Evolutionary conservation across 768 basidiomycete genomes (phyloP), one percentile per base, ranked within the genome.

Genomic region (button mushroom (Agaricus bisporus)): DNA sequence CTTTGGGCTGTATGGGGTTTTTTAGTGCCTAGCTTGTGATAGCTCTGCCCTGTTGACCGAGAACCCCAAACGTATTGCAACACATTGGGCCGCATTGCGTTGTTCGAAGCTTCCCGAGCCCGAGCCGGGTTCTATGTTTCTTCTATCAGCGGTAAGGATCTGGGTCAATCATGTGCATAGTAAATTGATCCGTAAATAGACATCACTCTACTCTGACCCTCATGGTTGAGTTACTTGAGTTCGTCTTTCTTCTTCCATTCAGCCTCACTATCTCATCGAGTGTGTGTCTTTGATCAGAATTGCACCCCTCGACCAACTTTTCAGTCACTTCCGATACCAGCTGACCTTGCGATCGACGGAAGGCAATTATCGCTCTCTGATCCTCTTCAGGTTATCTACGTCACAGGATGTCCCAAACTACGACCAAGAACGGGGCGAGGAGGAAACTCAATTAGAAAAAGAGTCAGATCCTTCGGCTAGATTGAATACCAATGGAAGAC

Each of bases 321-420:
- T 77, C 35, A 76, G 75, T 10, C 83, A 86, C 62, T 80, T 76
- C 32, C 78, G 84, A 7, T 86, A 79, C 61, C 72, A 80, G 44
- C 63, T 84, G 11, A 83, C 78, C 0, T 68, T 85, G 14, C 76
- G 83, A n/a, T 83, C 83, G 1, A 68, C 74, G 41, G 72, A 79
- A 55, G 80, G 80, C 35, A 65, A 64, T 26, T 85, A 86, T 58
- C 81, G 81, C 60, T 77, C 82, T 3, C 68, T 86, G 18, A 82
- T 86, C 38, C 69, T 86, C 26, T 88, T 88, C 64, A 76, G 84
- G 29, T 72, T 88, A 2, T 72, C 81, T 1, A 61, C 75, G 17
- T 64, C 59, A 36, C 51, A 56, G 7, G 60, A 60, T 9, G 44
- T 12, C 9, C n/a, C 56, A 7, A 54, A 55, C 4, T 28, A 51